Base-by-base conservation (phyloP, 1,139 yeast species). In the Geotrichum reessii region DNA sequence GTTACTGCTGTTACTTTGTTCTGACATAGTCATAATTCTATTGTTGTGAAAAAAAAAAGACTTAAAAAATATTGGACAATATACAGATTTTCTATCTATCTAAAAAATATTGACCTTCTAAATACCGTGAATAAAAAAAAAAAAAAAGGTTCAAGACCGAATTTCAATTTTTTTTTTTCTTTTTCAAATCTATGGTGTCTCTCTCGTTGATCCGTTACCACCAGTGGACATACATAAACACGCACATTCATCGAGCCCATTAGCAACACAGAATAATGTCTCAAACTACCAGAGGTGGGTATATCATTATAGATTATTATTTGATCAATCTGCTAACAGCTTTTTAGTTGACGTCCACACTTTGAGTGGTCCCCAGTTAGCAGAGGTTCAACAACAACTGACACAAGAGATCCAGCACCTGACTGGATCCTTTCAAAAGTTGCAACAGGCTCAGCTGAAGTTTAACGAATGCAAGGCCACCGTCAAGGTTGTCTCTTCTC, bases 361-460 rank as follows among this genome's bases (percentile, higher is more conserved):
- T 65, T 81, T 92, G 62, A 84, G 84, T 57, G 87, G 95, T 1
- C 95, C 90, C 69, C 98, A 93, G 73, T 78, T 93, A 57, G 79
- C 85, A 50, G 95, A 90, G 65, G 83, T 93, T 68, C 87, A 95
- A 65, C 86, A 86, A 67, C 89, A 87, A 67, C 81, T 95, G 37
- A 95, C 90, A 66, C 86, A 84, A 67, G 99, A 93, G 70, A 77
- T 92, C 49, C 87, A 86, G 64, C 97, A 92, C 68, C 84, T 93
- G 69, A 81, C 89, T 14, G 87, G 87, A 54, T 91, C 98, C 0
- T 80, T 88, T 61, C 87, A 85, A 66, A 96, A 97, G 12, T 79
- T 93, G 52, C 84, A 85, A 61, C 81, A 92, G 59, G 99, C 98
- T 3, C 90, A 87, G 69, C 74, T 81, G 53, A 92, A 88, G 72